Base-by-base conservation (phyloP, 2,329 filamentous ascomycete species). In the Ceratocystis ficicola region DNA sequence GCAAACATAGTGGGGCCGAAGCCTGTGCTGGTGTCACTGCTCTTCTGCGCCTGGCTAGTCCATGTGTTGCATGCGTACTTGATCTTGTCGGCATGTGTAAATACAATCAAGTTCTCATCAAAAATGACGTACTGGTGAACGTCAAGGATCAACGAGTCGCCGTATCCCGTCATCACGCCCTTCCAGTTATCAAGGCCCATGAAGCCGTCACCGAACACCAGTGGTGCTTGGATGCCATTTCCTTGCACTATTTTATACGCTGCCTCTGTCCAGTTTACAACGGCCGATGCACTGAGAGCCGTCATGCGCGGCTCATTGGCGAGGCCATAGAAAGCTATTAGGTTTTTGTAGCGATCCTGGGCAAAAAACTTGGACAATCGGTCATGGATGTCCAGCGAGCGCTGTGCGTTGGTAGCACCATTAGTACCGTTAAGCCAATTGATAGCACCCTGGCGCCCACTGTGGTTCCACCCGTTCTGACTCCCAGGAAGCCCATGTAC, bases 61-160 rank as follows among this genome's bases (percentile, higher is more conserved):
- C 94, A 99, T 65, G 86, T 90, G 20, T 82, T 78, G 77, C 94
- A 99, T 3, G 93, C 90, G 73, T 95, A 95, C 68, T 87, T 80
- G 66, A 97, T 81, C 77, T 96, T 96, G 70, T 86, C 82, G 65
- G 86, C 81, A 77, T 97, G 94, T 66, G 86, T 86, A 72, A 88
- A 86, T 61, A 84, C 83, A 72, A 99, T 88, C 75, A 95, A 90
- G 70, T 88, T 86, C 48, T 84, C 84, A 80, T 99, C 96, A 82
- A 99, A 99, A 75, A 96, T 96, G 72, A 95, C 90, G 75, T 99
- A 99, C 75, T 97, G 93, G 76, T 99, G 94, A 46, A 95, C 94
- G 76, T 99, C 94, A n/a, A 99, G 84, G 20, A 95, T 83, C 69
- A 97, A 79, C 1, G 50, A 46, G 69, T 86, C 83, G 60, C 86